Conservation (phyloP, 352 stramenopile genomes). For the Pythium grandisporangium region DNA sequence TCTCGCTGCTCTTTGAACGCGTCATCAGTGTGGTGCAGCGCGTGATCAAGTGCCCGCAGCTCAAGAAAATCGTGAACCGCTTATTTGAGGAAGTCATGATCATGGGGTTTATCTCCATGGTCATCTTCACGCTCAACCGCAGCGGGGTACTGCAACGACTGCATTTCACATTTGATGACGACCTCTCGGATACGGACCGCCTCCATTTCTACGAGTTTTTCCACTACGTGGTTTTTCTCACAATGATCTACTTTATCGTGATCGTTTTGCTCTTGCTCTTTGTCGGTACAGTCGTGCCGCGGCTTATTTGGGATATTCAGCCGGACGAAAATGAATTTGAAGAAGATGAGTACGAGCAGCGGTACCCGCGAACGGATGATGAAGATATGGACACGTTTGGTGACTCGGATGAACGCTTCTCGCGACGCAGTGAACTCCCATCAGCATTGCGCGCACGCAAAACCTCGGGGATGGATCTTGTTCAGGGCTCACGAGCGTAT, state of each 20-base stretch:
- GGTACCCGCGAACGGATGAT: slow-evolving; percentile 6
- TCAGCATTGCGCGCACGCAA: slow-evolving; percentile 19
- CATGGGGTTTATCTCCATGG: slow-evolving; percentile 83
- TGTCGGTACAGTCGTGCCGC: slow-evolving; percentile 74
- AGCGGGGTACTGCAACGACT: slow-evolving; percentile 48
- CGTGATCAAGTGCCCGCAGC: slow-evolving; percentile 65
- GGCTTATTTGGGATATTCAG: slow-evolving; percentile 61
- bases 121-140: slow-evolving; percentile 85
- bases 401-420: slow-evolving; percentile 11
- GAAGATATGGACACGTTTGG: not conserved
- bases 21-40: slow-evolving; percentile 36
- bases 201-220: slow-evolving; percentile 88
- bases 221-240: slow-evolving; percentile 86
- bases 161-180: slow-evolving; percentile 25
- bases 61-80: slow-evolving; percentile 75
- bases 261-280: slow-evolving; percentile 80
- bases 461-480: slow-evolving; percentile 70
- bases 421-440: slow-evolving; percentile 5
- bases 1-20: slow-evolving; percentile 59
- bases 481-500: slow-evolving; percentile 63
- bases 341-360: slow-evolving; percentile 8
- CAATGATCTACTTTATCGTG: slow-evolving; percentile 86
- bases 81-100: slow-evolving; percentile 87
- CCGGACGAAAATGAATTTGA: slow-evolving; percentile 7
- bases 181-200: slow-evolving; percentile 43